Evolutionary conservation across 768 basidiomycete genomes (phyloP).

Genomic region (Lentinus brumalis): DNA sequence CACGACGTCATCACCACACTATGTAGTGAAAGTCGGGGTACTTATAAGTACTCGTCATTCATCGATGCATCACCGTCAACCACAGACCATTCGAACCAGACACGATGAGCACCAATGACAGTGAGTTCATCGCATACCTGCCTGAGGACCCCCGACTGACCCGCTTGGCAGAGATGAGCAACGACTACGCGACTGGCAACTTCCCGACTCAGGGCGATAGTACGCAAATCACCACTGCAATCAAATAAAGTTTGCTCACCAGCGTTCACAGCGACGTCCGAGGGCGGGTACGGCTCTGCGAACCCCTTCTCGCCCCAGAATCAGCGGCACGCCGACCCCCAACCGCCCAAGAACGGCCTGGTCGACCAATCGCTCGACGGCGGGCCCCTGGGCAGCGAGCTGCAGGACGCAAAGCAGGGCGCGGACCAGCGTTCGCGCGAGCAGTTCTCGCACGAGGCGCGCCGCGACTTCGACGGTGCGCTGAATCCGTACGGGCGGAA

Average conservation of each 20-base stretch:
- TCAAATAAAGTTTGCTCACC: too few relatives aligned
- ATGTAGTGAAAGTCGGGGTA: too few relatives aligned
- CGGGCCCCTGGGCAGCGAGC: constrained; percentile 22
- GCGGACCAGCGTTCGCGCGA: constrained; percentile 22
- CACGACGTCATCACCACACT: neutral
- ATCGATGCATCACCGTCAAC: too few relatives aligned
- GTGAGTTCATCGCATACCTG: too few relatives aligned
- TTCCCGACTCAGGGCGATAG: too few relatives aligned
- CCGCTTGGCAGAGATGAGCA: too few relatives aligned
- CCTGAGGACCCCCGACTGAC: too few relatives aligned
- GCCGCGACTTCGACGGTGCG: constrained; percentile 24
- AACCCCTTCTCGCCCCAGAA: constrained; percentile 16
- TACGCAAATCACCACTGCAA: too few relatives aligned
- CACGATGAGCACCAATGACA: too few relatives aligned
- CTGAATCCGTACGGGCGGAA: constrained; percentile 29
- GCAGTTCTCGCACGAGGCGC: constrained; percentile 25
- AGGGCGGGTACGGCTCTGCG: constrained; percentile 31
- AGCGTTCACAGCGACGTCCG: constrained; percentile 25
- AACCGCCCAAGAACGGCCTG: constrained; percentile 18
- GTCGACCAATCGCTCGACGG: constrained; percentile 29
- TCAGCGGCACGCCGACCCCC: constrained; percentile 12
- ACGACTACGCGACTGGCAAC: too few relatives aligned
- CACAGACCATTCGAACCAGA: too few relatives aligned
- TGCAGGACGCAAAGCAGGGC: constrained; percentile 32
- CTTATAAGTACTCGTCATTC: too few relatives aligned